phyloP scores from a whole-genome alignment of 768 basidiomycete genomes.

The Boletus subcaerulescens region DNA sequence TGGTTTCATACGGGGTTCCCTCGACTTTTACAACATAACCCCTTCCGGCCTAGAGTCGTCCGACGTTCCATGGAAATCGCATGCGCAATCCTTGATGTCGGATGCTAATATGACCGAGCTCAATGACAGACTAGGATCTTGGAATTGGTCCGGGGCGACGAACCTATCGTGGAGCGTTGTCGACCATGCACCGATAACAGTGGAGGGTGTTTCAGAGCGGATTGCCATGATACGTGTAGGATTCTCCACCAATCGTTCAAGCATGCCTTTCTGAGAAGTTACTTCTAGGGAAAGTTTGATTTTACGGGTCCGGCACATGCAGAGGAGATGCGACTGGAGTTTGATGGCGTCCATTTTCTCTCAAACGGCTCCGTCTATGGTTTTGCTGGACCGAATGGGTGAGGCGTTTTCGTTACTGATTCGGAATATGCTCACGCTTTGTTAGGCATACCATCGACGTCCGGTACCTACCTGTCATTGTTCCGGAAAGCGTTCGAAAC shows the following conservation, averaged over 20 bases:
- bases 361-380: constrained; percentile 76
- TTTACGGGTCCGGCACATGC: constrained; percentile 49
- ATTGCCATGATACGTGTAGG: constrained; percentile 67
- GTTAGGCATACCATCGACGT: constrained; percentile 59
- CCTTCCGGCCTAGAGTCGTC: constrained; percentile 38
- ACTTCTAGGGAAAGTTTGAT: constrained; percentile 64
- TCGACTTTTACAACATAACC: constrained; percentile 64
- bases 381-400: constrained; percentile 65
- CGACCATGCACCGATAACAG: constrained; percentile 49
- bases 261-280: neutral
- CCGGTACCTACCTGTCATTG: constrained; percentile 61
- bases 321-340: constrained; percentile 65
- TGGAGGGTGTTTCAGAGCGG: constrained; percentile 39
- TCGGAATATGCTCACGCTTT: neutral
- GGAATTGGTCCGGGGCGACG: constrained; percentile 68
- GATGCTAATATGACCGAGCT: constrained; percentile 51
- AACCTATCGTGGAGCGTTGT: constrained; percentile 65
- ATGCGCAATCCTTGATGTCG: constrained; percentile 50
- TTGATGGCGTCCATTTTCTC: constrained; percentile 76
- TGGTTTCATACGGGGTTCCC: constrained; percentile 69
- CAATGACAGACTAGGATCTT: constrained; percentile 46
- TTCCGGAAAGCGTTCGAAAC: constrained; percentile 54
- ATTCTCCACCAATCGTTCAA: constrained; percentile 10
- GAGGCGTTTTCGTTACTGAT: constrained; percentile 13
- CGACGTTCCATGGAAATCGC: constrained; percentile 45